phyloP scores from a whole-genome alignment of 768 basidiomycete genomes.

The Podaxis pistillaris region DNA sequence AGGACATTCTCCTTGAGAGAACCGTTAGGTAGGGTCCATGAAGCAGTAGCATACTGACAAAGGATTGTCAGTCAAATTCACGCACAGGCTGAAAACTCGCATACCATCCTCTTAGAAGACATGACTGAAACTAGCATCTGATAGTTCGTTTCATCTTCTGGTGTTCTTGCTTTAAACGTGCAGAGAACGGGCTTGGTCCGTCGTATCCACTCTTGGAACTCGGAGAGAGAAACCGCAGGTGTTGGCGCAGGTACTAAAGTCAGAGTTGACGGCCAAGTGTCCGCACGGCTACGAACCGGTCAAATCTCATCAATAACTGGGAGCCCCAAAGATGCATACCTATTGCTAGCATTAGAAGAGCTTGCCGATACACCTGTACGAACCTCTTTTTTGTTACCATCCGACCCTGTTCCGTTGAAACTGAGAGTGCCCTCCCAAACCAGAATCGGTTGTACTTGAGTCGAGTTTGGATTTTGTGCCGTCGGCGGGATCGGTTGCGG shows the following conservation, averaged over 20 bases:
- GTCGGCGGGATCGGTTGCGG: neutral
- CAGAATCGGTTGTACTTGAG: constrained; percentile 4
- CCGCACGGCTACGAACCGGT: constrained; percentile 37
- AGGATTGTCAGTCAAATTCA: neutral
- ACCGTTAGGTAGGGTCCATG: constrained; percentile 48
- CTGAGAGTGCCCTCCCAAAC: constrained; percentile 50
- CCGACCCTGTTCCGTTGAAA: constrained; percentile 39
- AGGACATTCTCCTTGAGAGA: constrained; percentile 43
- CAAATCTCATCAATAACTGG: neutral
- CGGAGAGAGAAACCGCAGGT: constrained; percentile 34
- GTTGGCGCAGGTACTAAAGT: constrained; percentile 39
- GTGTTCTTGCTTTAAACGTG: constrained; percentile 32
- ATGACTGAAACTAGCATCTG: constrained; percentile 41
- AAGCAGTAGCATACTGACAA: constrained; percentile 46
- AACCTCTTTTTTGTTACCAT: constrained; percentile 39
- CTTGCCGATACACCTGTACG: constrained; percentile 38
- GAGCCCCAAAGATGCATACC: constrained; percentile 28
- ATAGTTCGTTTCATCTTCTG: constrained; percentile 34
- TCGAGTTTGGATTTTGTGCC: constrained; percentile 9
- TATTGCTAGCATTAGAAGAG: constrained; percentile 24
- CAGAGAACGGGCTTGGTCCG: constrained; percentile 39
- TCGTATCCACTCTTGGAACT: constrained; percentile 49
- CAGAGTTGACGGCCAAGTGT: constrained; percentile 53
- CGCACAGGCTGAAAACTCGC: constrained; percentile 20
- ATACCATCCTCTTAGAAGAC: constrained; percentile 41